A percentile compares a stretch with the other conserved stretches of the same genome.
Conservation (phyloP, 345 rosid species). For the Lagerstroemia speciosa region DNA sequence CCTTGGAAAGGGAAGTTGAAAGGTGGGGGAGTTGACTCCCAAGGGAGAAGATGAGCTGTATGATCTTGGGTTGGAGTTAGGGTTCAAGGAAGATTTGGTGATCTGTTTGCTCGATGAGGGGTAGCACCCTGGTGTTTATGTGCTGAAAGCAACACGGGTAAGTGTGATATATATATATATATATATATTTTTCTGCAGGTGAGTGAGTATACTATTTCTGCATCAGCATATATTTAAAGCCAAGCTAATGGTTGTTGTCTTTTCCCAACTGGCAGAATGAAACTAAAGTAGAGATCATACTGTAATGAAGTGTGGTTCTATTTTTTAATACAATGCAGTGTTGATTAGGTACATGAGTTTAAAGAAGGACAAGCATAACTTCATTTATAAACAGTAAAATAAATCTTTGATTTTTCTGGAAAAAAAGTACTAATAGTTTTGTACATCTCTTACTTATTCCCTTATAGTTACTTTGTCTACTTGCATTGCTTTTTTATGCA, state of each 20-base stretch:
- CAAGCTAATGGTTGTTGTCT: not conserved
- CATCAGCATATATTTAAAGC: too few species aligned
- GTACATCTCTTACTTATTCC: too few species aligned
- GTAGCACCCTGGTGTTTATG: conserved; percentile 80
- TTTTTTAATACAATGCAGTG: too few species aligned
- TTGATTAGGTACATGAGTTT: too few species aligned
- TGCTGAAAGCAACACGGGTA: conserved; percentile 79
- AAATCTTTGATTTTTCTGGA: too few species aligned
- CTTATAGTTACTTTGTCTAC: conserved; percentile 4
- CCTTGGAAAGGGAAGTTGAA: conserved; percentile 79
- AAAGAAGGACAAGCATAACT: too few species aligned
- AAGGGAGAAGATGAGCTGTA: conserved; percentile 82
- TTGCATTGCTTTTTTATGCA: not conserved
- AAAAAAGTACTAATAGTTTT: too few species aligned
- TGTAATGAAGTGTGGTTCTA: not conserved
- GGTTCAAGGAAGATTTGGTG: conserved; percentile 58
- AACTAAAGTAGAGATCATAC: not conserved
- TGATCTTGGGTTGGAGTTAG: conserved; percentile 71
- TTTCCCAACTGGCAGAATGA: not conserved
- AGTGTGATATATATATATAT: not conserved
- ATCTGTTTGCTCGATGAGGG: conserved; percentile 58
- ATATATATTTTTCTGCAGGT: not conserved
- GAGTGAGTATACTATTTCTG: not conserved
- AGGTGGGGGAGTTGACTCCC: conserved; percentile 73
- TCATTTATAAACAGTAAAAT: too few species aligned